Percentiles rank a stretch among this genome's conserved stretches.
Conservation (phyloP, 108 stramenopile species). For the Cyclostephanos invisitatus region DNA sequence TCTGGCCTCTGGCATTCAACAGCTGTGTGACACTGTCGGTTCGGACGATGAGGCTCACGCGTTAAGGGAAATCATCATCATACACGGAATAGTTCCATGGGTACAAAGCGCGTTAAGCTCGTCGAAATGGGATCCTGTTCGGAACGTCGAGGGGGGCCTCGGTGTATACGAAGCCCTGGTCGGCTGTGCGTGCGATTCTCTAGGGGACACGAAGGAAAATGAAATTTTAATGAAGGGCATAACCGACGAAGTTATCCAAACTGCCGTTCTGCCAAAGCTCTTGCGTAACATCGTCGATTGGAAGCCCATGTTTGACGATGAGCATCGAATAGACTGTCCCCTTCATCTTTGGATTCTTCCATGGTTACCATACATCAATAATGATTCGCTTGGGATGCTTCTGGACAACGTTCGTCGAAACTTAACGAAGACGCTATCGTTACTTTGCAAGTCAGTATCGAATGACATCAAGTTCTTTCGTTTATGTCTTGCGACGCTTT, state of each 20-base stretch:
- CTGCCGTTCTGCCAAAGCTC: conserved; percentile 51
- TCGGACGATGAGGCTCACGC: conserved; percentile 28
- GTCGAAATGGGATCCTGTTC: conserved; percentile 69
- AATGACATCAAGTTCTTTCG: conserved; percentile 49
- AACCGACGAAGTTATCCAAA: conserved; percentile 40
- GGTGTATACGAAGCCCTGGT: conserved; percentile 66
- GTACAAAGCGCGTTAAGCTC: conserved; percentile 60
- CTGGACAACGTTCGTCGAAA: conserved; percentile 66
- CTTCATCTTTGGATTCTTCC: conserved; percentile 79
- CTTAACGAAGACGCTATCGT: conserved; percentile 52
- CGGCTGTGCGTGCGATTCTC: conserved; percentile 9
- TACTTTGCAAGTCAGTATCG: conserved; percentile 44
- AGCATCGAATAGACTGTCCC: conserved; percentile 37
- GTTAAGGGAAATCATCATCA: conserved; percentile 51
- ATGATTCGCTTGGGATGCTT: conserved; percentile 55
- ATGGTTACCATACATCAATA: conserved; percentile 76
- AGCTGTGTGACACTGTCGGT: conserved; percentile 25
- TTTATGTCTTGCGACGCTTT: conserved; percentile 35
- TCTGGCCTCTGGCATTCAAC: conserved; percentile 33
- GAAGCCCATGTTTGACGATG: conserved; percentile 54
- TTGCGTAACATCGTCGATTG: conserved; percentile 49
- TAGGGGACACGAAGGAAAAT: conserved; percentile 16
- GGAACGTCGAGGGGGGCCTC: conserved; percentile 49
- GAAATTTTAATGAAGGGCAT: conserved; percentile 33
- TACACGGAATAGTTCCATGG: conserved; percentile 58